phyloP scores from a whole-genome alignment of 1,139 yeast genomes.

The Taphrina confusa region DNA sequence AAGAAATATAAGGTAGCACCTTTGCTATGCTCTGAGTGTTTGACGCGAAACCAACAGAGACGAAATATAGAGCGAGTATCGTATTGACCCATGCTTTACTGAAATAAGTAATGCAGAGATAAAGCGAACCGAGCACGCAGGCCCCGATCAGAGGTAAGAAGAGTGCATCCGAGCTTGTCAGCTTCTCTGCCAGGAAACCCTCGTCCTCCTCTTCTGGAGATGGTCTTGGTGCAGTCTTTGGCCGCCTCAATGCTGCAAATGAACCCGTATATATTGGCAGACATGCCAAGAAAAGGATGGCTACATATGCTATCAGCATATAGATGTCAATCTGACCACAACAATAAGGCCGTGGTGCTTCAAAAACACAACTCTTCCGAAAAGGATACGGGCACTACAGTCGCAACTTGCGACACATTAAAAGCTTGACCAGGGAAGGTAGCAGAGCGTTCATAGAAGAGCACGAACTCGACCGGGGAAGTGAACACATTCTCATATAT shows the following conservation, averaged over 20 bases:
- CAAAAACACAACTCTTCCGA: too few relatives aligned
- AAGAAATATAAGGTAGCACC: conserved; percentile 28
- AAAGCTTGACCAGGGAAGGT: too few relatives aligned
- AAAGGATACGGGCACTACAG: too few relatives aligned
- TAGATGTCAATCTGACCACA: too few relatives aligned
- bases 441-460: too few relatives aligned
- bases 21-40: conserved; percentile 41
- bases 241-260: conserved; percentile 51
- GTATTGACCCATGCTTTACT: conserved; percentile 14
- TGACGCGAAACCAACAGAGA: conserved; percentile 29
- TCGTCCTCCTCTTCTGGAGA: conserved; percentile 48
- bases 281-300: conserved; percentile 44
- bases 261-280: conserved; percentile 50
- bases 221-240: conserved; percentile 52
- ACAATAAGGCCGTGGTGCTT: too few relatives aligned
- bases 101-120: conserved; percentile 2
- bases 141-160: conserved; percentile 35
- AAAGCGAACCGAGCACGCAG: background rate
- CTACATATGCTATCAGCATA: conserved; percentile 41
- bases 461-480: too few relatives aligned
- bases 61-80: background rate
- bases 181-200: conserved; percentile 38
- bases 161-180: conserved; percentile 50
- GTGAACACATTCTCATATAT: too few relatives aligned
- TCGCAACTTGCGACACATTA: too few relatives aligned